Percentiles rank a stretch among this genome's conserved stretches.
Conservation (phyloP, 2,329 filamentous ascomycete genomes). For the Colletotrichum sp. region DNA sequence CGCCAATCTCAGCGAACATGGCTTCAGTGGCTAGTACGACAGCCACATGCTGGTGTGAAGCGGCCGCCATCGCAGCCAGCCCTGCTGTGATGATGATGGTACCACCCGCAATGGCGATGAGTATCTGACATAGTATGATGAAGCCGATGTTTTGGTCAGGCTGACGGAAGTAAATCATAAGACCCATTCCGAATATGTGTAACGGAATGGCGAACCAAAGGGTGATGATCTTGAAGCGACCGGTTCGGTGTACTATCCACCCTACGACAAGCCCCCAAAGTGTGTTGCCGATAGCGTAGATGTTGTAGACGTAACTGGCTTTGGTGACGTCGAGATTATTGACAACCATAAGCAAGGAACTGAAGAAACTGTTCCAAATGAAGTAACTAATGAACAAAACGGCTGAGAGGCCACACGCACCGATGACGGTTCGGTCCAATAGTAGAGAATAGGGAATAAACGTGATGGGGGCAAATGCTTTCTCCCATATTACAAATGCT, state of each 20-base stretch:
- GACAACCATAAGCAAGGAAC: constrained; percentile 45
- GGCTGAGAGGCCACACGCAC: constrained; percentile 24
- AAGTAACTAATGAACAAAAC: constrained; percentile 30
- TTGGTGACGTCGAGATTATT: constrained; percentile 35
- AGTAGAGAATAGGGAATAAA: constrained; percentile 55
- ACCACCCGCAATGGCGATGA: not conserved
- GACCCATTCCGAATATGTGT: not conserved
- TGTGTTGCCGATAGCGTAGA: constrained; percentile 37
- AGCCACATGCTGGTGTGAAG: constrained; percentile 28
- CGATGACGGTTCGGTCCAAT: constrained; percentile 38
- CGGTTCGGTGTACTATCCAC: not conserved
- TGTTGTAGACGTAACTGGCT: constrained; percentile 33
- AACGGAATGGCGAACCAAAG: not conserved
- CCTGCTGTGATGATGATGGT: not conserved
- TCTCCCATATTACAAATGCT: constrained; percentile 51
- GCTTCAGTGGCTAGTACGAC: constrained; percentile 33
- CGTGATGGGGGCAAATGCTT: constrained; percentile 54
- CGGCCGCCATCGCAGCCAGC: not conserved
- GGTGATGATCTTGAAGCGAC: not conserved
- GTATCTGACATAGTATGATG: not conserved
- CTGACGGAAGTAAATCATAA: not conserved
- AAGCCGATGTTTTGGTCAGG: not conserved
- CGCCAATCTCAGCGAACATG: constrained; percentile 35
- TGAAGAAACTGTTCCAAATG: constrained; percentile 2
- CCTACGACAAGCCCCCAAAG: not conserved